Evolutionary conservation across 2,329 filamentous ascomycete genomes (phyloP).

Genomic region (Penicillium sp.): DNA sequence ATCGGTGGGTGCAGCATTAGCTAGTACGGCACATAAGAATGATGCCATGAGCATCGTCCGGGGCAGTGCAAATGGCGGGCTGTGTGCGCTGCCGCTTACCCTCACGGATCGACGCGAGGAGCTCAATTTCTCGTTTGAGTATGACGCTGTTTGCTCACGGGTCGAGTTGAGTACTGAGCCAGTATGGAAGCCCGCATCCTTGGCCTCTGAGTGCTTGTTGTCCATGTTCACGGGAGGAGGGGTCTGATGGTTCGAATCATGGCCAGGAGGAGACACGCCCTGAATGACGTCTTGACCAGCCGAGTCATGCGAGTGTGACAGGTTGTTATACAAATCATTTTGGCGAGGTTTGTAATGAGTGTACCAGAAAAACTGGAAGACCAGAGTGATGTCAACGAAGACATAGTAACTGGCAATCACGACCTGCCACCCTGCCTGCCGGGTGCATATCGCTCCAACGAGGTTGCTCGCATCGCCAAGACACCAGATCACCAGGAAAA

Average conservation of each 20-base stretch:
- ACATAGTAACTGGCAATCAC: constrained; percentile 65
- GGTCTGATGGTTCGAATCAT: constrained; percentile 21
- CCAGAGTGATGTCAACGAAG: constrained; percentile 60
- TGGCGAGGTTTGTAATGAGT: constrained; percentile 52
- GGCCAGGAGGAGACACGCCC: constrained; percentile 35
- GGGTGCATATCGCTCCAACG: constrained; percentile 60
- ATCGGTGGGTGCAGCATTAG: constrained; percentile 40
- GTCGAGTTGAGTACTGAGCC: constrained; percentile 17
- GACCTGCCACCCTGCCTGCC: constrained; percentile 65
- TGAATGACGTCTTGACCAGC: constrained; percentile 32
- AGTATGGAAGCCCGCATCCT: constrained; percentile 26
- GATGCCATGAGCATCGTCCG: constrained; percentile 45
- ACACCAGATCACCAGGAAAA: constrained; percentile 65
- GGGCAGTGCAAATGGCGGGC: constrained; percentile 35
- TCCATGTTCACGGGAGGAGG: constrained; percentile 18
- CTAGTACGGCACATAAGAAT: constrained; percentile 43
- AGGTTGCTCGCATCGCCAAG: constrained; percentile 63
- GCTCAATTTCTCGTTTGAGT: constrained; percentile 35
- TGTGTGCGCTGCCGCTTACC: constrained; percentile 24
- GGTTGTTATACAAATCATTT: constrained; percentile 34
- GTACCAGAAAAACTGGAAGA: constrained; percentile 65
- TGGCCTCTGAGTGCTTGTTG: constrained; percentile 25
- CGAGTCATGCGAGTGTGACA: constrained; percentile 27
- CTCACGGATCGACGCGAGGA: constrained; percentile 27
- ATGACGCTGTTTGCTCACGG: constrained; percentile 24